These are phyloP conservation scores for Herpetomonas tarakana DNA, from an alignment of 208 protist genomes.

Conservation along the genomic window DNA sequence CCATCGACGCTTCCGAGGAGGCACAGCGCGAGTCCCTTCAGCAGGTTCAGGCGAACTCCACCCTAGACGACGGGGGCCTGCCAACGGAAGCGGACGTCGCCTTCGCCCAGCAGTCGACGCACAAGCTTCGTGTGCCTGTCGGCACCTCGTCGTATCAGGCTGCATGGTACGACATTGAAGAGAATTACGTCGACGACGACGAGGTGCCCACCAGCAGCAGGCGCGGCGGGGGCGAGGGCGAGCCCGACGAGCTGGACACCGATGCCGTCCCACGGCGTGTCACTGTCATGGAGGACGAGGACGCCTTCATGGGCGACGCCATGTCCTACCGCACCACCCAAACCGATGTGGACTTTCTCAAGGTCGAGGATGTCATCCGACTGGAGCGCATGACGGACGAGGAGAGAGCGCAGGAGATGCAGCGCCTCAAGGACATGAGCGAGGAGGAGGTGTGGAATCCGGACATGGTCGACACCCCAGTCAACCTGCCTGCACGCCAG, in stretches of 20 bases:
- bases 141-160: slow-evolving; percentile 72
- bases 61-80: slow-evolving; percentile 62
- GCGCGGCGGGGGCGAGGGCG: not conserved
- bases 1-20: slow-evolving; percentile 50
- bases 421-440: slow-evolving; percentile 67
- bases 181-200: slow-evolving; percentile 30
- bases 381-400: slow-evolving; percentile 85
- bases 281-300: slow-evolving; percentile 34
- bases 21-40: slow-evolving; percentile 66
- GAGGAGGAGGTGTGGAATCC: slow-evolving; percentile 84
- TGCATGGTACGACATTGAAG: slow-evolving; percentile 71
- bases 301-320: slow-evolving; percentile 52
- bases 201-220: not conserved
- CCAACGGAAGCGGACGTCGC: slow-evolving; percentile 72
- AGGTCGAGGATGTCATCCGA: slow-evolving; percentile 73
- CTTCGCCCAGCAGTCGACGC: slow-evolving; percentile 25
- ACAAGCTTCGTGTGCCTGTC: slow-evolving; percentile 63
- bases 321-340: slow-evolving; percentile 74
- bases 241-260: slow-evolving; percentile 1
- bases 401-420: slow-evolving; percentile 65
- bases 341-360: slow-evolving; percentile 84
- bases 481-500: slow-evolving; percentile 81
- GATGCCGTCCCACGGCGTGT: slow-evolving; percentile 10
- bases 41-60: slow-evolving; percentile 74
- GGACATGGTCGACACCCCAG: slow-evolving; percentile 84